Evolutionary conservation across 1,284 basidiomycete species (phyloP).

Genomic region (Pterulicium gracile): DNA sequence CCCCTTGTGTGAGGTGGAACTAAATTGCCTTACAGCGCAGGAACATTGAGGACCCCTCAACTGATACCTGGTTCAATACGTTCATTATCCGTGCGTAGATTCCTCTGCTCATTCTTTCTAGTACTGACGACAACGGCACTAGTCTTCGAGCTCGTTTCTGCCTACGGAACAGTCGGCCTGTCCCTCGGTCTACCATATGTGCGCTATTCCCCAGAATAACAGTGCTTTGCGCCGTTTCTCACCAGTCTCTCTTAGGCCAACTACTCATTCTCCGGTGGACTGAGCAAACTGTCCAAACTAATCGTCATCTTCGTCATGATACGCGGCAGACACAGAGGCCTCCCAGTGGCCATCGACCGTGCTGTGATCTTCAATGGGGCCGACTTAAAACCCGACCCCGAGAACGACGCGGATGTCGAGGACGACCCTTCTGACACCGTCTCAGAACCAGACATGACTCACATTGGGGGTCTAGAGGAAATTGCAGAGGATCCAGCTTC

Average conservation of each 20-base stretch:
- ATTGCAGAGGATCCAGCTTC: too few relatives aligned
- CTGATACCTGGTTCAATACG: conserved; percentile 65
- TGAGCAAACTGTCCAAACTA: conserved; percentile 78
- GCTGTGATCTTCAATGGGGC: conserved; percentile 59
- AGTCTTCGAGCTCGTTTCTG: conserved; percentile 86
- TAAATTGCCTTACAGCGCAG: conserved; percentile 43
- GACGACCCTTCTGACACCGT: too few relatives aligned
- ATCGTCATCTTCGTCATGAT: conserved; percentile 85
- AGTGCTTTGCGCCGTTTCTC: conserved; percentile 1
- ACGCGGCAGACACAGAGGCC: conserved; percentile 83
- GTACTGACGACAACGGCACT: conserved; percentile 6
- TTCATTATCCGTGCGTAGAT: conserved; percentile 56
- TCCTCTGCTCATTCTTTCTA: neutral
- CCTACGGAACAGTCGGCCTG: conserved; percentile 86
- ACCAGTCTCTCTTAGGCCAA: conserved; percentile 35
- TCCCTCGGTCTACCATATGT: conserved; percentile 57
- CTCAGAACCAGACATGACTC: too few relatives aligned
- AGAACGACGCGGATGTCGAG: too few relatives aligned
- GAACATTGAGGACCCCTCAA: conserved; percentile 41
- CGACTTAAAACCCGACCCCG: too few relatives aligned
- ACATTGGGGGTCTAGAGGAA: too few relatives aligned
- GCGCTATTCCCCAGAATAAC: neutral
- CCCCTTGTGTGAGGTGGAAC: too few relatives aligned
- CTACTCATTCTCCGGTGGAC: conserved; percentile 73
- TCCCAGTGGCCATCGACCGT: conserved; percentile 84